Percentiles rank a stretch among this genome's conserved stretches.
phyloP scores from a whole-genome alignment of 495 filamentous ascomycete species.

The Lophium mytilinum region DNA sequence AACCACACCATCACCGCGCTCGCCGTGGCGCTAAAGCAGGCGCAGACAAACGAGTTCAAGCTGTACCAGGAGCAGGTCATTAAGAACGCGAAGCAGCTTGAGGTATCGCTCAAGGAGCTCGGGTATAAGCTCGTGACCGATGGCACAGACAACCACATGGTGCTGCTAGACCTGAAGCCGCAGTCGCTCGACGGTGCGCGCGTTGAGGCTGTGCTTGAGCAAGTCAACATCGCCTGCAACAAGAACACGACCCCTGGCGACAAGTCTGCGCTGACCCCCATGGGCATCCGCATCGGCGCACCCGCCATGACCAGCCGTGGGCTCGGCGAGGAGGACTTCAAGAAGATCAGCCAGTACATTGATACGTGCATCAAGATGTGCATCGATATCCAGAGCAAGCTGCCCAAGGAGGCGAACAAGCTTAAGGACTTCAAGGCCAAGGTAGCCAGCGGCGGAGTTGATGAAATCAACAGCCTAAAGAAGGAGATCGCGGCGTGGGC shows the following conservation, averaged over 20 bases:
- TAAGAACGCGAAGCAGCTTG: slow-evolving; percentile 78
- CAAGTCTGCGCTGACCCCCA: slow-evolving; percentile 82
- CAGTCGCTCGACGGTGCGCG: slow-evolving; percentile 83
- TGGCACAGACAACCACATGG: slow-evolving; percentile 94
- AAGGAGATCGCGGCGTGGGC: slow-evolving; percentile 89
- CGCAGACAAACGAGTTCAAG: slow-evolving; percentile 79
- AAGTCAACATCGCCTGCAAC: slow-evolving; percentile 91
- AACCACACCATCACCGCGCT: slow-evolving; percentile 98
- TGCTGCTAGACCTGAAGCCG: slow-evolving; percentile 91
- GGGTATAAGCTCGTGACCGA: slow-evolving; percentile 89
- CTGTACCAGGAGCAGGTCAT: slow-evolving; percentile 84
- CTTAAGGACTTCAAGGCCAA: slow-evolving; percentile 98
- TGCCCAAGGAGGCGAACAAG: slow-evolving; percentile 97
- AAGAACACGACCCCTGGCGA: slow-evolving; percentile 99
- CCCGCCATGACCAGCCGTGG: slow-evolving; percentile 95
- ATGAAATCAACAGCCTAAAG: slow-evolving; percentile 71
- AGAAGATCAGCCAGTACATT: slow-evolving; percentile 82
- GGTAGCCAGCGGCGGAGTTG: slow-evolving; percentile 66
- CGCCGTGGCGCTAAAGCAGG: slow-evolving; percentile 87
- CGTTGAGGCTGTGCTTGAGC: slow-evolving; percentile 88
- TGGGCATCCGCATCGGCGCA: slow-evolving; percentile 84
- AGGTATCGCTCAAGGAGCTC: slow-evolving; percentile 62
- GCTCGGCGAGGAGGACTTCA: slow-evolving; percentile 89
- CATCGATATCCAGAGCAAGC: slow-evolving; percentile 67
- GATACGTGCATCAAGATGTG: slow-evolving; percentile 54